phyloP scores from a whole-genome alignment of 805 yeast species.

The Metschnikowia lunata region DNA sequence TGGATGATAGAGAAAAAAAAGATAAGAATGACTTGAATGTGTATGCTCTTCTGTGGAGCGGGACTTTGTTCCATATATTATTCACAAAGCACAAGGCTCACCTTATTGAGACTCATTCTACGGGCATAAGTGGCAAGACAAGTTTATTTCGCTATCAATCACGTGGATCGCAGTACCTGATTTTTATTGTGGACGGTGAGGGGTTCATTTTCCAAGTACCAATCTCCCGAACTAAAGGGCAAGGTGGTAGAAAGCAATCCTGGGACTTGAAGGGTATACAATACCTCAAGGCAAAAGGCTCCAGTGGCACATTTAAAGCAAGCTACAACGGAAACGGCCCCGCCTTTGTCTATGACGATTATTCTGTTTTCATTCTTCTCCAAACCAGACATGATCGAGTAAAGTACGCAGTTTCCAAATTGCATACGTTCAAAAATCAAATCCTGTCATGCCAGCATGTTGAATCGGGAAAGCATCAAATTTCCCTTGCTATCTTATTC shows the following conservation, averaged over 20 bases:
- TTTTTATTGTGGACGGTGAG: constrained; percentile 4
- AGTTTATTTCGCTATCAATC: not conserved
- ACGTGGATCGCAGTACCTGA: not conserved
- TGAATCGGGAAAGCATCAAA: not conserved
- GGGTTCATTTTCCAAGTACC: constrained; percentile 6
- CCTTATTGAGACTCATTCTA: not conserved
- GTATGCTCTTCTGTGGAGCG: constrained; percentile 12
- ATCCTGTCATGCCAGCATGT: not conserved
- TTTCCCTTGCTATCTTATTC: constrained; percentile 3
- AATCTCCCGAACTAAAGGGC: not conserved
- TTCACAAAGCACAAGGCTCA: not conserved
- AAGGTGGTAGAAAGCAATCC: not conserved
- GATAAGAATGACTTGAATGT: not conserved
- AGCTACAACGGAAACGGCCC: not conserved
- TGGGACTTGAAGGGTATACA: not conserved
- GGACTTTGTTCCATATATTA: constrained; percentile 1
- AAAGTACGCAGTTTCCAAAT: not conserved
- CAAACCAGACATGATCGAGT: not conserved
- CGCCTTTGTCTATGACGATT: not conserved
- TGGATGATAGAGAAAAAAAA: too few species aligned
- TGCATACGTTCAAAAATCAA: constrained; percentile 2
- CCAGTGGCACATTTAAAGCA: constrained; percentile 2
- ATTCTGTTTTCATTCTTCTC: not conserved
- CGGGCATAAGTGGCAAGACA: constrained; percentile 4
- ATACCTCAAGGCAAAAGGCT: not conserved